Percentiles rank a stretch among this genome's conserved stretches.
Evolutionary conservation across 495 filamentous ascomycete species (phyloP).

Genomic region (Penicillium cinerascens): DNA sequence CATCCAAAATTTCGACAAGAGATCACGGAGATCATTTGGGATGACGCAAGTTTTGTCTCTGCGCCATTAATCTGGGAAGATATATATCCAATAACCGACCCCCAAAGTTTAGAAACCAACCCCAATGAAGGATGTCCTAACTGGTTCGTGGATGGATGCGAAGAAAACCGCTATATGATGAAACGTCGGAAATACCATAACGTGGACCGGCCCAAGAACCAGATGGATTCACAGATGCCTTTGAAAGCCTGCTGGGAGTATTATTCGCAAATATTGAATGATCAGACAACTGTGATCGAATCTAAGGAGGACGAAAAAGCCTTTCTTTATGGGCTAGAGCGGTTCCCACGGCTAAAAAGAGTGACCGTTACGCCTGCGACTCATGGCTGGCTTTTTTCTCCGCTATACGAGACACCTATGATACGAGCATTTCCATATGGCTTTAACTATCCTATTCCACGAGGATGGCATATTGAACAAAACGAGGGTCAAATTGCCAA

Average conservation of each 20-base stretch:
- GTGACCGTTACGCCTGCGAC: constrained; percentile 29
- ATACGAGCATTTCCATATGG: constrained; percentile 28
- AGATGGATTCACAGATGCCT: too few species aligned
- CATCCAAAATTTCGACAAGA: constrained; percentile 21
- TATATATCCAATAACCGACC: too few species aligned
- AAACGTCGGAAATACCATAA: too few species aligned
- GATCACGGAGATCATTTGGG: too few species aligned
- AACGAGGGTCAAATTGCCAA: constrained; percentile 1
- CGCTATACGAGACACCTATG: constrained; percentile 31
- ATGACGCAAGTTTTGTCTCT: too few species aligned
- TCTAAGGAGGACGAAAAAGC: constrained; percentile 19
- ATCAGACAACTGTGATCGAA: constrained; percentile 18
- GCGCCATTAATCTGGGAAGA: too few species aligned
- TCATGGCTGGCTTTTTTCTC: constrained; percentile 23
- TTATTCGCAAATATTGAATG: constrained; percentile 15
- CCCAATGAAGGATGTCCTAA: too few species aligned
- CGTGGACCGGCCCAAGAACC: too few species aligned
- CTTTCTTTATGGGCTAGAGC: constrained; percentile 19
- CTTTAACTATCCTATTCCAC: constrained; percentile 30
- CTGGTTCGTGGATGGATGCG: too few species aligned
- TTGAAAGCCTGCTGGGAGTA: constrained; percentile 18
- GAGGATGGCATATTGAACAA: constrained; percentile 22
- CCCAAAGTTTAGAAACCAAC: too few species aligned
- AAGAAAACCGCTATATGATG: too few species aligned
- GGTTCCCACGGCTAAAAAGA: constrained; percentile 23